These are phyloP conservation scores for Tylopilus sp. DNA, from an alignment of 768 basidiomycete species.

Conservation along the genomic window DNA sequence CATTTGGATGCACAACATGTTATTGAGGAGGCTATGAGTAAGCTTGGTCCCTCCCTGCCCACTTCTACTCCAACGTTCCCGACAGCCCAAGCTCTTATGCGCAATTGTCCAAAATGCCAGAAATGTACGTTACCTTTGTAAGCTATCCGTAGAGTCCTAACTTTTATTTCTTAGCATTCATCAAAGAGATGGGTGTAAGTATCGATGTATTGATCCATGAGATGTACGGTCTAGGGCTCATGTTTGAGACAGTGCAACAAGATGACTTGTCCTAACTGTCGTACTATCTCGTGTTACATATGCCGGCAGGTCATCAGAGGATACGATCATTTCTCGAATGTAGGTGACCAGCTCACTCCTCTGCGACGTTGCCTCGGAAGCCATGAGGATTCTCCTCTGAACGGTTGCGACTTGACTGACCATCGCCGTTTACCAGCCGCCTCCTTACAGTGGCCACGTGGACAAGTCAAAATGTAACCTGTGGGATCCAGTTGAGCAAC, in stretches of 20 bases:
- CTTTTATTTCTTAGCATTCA: slow-evolving; percentile 51
- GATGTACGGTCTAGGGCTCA: background rate
- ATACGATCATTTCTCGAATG: slow-evolving; percentile 72
- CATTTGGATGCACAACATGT: slow-evolving; percentile 70
- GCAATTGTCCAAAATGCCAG: slow-evolving; percentile 82
- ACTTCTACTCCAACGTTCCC: slow-evolving; percentile 1
- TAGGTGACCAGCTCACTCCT: slow-evolving; percentile 23
- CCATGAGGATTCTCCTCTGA: background rate
- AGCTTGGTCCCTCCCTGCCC: slow-evolving; percentile 17
- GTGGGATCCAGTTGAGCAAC: slow-evolving; percentile 65
- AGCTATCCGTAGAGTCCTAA: background rate
- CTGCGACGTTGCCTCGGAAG: background rate
- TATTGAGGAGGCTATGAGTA: slow-evolving; percentile 94
- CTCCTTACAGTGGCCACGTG: slow-evolving; percentile 14
- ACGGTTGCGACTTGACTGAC: slow-evolving; percentile 4
- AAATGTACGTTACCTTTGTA: slow-evolving; percentile 51
- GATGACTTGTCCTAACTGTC: slow-evolving; percentile 77
- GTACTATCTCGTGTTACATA: slow-evolving; percentile 76
- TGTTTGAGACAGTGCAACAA: slow-evolving; percentile 73
- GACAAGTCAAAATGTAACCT: slow-evolving; percentile 54
- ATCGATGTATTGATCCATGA: background rate
- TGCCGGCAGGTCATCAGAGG: slow-evolving; percentile 71
- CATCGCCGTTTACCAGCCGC: slow-evolving; percentile 15
- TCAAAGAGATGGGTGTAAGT: slow-evolving; percentile 76
- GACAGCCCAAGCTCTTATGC: slow-evolving; percentile 75